Base-by-base conservation (phyloP, 2,329 filamentous ascomycete genomes). In the Penicillium aurantiogriseum region DNA sequence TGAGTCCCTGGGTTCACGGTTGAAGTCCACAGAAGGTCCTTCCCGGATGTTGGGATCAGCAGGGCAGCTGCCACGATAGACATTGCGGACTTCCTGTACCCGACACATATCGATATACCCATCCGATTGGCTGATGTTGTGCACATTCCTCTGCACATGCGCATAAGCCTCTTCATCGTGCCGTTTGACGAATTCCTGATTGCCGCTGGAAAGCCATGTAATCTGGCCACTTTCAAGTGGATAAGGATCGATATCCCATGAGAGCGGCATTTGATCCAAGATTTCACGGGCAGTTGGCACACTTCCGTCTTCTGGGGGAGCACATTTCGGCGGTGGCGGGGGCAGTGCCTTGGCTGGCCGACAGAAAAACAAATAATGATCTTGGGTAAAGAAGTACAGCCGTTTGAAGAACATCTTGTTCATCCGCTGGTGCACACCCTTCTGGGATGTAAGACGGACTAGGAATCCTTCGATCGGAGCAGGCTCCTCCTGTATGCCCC, bases 391-490 rank as follows among this genome's bases (percentile, higher is more conserved):
- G 65, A 87, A 88, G 67, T 88, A 89, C 4, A 88, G 74, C 42
- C 84, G 79, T 67, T 88, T 88, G 74, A 83, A 87, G 64, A 86
- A 85, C 72, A 85, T 81, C 56, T 81, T 81, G 15, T 85, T 85
- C 60, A 86, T 68, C 35, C 82, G 77, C 63, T 83, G 80, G 38
- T 85, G 81, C 21, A 80, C 74, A 17, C 86, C 86, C 62, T 79
- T 82, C 59, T 88, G 85, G 8, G 85, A 85, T 5, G 86, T 88
- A 44, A 88, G 74, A 40, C 86, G 80, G 48, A 88, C 80, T 23
- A 89, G 74, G 62, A 88, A 89, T 0, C 86, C 86, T 75, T 89
- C 86, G 0, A 88, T 76, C 11, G 86, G 86, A 1, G 81, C 67
- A 5, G 86, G 86, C 61, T 89, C 86, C 17, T 80, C 78, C 52